Evolutionary conservation across 306 rosid species (phyloP).

Genomic region (Argentina anserina): DNA sequence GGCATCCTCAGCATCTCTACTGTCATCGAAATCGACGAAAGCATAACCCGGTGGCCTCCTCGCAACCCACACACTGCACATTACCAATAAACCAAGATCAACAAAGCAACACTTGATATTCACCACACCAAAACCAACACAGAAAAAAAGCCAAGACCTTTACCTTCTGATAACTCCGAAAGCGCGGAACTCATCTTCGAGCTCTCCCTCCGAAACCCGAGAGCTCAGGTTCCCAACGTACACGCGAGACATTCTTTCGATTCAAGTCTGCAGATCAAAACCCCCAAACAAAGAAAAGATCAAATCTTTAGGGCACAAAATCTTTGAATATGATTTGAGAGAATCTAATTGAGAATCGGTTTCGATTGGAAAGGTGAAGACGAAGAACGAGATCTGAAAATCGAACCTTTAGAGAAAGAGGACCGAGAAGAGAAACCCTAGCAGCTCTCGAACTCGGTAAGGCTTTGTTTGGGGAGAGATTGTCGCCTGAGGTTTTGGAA

Average conservation of each 20-base stretch:
- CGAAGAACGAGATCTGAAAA: conserved; percentile 28
- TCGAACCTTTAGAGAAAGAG: conserved; percentile 3
- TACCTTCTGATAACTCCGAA: conserved; percentile 95
- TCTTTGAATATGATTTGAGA: too few relatives aligned
- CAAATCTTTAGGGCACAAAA: not conserved
- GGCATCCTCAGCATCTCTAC: conserved; percentile 89
- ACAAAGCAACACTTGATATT: not conserved
- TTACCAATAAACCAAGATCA: not conserved
- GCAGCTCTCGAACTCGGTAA: conserved; percentile 21
- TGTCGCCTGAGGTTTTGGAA: not conserved
- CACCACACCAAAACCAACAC: not conserved
- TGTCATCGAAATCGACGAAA: conserved; percentile 88
- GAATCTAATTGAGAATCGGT: not conserved
- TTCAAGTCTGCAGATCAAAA: conserved; percentile 30
- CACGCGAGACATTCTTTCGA: conserved; percentile 78
- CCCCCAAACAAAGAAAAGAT: not conserved
- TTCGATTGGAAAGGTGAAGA: not conserved
- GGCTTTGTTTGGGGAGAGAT: not conserved
- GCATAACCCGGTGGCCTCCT: conserved; percentile 98
- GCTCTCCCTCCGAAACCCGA: conserved; percentile 87
- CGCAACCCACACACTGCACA: conserved; percentile 96
- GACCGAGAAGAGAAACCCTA: conserved; percentile 35
- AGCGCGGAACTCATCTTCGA: conserved; percentile 91
- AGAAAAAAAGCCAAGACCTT: not conserved
- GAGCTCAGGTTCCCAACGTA: conserved; percentile 93